These are phyloP conservation scores for Aspergillus glaucus DNA, from an alignment of 2,329 filamentous ascomycete species.

Conservation along the genomic window DNA sequence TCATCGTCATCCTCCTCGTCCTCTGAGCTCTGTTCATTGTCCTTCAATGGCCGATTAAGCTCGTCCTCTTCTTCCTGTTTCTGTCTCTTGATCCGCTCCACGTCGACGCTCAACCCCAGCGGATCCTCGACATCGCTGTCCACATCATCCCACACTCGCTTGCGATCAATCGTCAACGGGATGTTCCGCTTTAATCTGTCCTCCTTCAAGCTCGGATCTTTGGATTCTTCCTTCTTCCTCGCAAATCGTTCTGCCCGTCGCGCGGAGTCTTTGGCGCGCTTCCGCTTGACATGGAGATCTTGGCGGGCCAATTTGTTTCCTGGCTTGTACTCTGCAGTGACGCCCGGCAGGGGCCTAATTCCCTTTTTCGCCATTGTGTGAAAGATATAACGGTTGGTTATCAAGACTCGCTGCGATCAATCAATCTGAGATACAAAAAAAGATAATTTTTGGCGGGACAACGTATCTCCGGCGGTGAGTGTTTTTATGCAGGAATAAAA, in stretches of 20 bases:
- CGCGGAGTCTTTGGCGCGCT: constrained; percentile 66
- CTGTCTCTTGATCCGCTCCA: constrained; percentile 44
- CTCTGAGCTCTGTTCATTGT: constrained; percentile 41
- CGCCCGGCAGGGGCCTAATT: constrained; percentile 39
- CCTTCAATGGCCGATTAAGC: constrained; percentile 32
- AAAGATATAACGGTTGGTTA: constrained; percentile 3
- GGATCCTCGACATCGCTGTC: constrained; percentile 47
- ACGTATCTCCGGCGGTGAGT: constrained; percentile 14
- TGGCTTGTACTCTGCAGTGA: constrained; percentile 48
- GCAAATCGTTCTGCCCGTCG: constrained; percentile 71
- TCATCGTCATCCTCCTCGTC: constrained; percentile 45
- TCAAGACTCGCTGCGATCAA: constrained; percentile 1
- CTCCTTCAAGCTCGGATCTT: constrained; percentile 68
- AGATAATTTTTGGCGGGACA: constrained; percentile 26
- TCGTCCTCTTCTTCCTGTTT: constrained; percentile 42
- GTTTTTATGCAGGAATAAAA: background rate
- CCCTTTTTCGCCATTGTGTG: constrained; percentile 25
- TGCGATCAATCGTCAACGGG: constrained; percentile 74
- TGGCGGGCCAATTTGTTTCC: constrained; percentile 76
- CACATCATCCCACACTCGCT: constrained; percentile 82
- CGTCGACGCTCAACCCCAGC: constrained; percentile 43
- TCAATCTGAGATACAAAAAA: constrained; percentile 10
- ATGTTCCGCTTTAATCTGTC: constrained; percentile 71
- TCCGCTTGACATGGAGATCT: constrained; percentile 70
- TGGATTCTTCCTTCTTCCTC: constrained; percentile 77